Percentiles rank a stretch among this genome's conserved stretches.
These are phyloP conservation scores for Penstemon barbatus DNA, from an alignment of 257 asterid genomes.

Conservation along the genomic window DNA sequence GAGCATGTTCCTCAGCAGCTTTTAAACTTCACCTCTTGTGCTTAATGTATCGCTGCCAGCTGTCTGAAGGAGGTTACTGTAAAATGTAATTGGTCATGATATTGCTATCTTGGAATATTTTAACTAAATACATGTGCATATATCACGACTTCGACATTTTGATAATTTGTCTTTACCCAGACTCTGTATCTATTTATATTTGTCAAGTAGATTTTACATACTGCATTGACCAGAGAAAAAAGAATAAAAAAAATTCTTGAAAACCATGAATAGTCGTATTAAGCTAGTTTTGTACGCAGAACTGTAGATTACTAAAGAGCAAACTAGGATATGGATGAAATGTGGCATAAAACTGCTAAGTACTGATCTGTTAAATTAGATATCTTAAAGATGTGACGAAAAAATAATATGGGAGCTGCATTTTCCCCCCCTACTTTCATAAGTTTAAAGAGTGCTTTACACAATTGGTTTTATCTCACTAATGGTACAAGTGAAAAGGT, in stretches of 20 bases:
- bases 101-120: neutral
- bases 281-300: neutral
- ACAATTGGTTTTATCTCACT: neutral
- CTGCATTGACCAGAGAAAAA: neutral
- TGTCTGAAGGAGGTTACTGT: neutral
- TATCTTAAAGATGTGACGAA: neutral
- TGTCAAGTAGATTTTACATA: neutral
- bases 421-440: neutral
- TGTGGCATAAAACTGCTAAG: neutral
- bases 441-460: neutral
- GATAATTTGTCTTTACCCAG: slow-evolving; percentile 1
- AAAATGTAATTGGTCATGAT: neutral
- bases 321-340: neutral
- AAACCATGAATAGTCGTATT: neutral
- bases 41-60: neutral
- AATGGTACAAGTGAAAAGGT: neutral
- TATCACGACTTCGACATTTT: neutral
- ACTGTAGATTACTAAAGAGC: neutral
- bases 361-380: neutral
- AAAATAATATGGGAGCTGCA: neutral
- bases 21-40: neutral
- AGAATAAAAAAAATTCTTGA: no score
- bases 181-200: slow-evolving; percentile 1
- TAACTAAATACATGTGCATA: no score
- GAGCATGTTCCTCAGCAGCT: neutral